Conservation (phyloP, 1,284 basidiomycete genomes). For the Gymnopus androsaceus region DNA sequence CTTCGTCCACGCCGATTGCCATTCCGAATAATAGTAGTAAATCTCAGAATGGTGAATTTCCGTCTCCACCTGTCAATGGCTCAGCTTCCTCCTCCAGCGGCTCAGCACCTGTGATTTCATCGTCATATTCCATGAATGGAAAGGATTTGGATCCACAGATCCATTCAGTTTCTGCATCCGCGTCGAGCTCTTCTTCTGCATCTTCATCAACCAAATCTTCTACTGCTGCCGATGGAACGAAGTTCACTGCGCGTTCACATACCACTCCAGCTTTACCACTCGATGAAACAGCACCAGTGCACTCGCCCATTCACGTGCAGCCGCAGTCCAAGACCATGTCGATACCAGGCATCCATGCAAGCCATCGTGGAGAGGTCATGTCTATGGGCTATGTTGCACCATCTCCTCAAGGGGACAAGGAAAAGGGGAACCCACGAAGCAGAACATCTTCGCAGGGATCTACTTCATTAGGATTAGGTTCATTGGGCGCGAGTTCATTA, state of each 20-base stretch:
- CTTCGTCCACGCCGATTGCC: slow-evolving; percentile 18
- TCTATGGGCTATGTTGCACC: slow-evolving; percentile 73
- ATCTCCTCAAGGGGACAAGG: background rate
- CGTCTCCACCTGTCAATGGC: background rate
- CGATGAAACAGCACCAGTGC: background rate
- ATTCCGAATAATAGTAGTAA: background rate
- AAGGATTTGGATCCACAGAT: background rate
- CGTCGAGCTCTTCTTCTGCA: background rate
- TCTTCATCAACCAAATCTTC: slow-evolving; percentile 2
- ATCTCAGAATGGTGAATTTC: background rate
- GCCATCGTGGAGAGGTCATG: slow-evolving; percentile 77
- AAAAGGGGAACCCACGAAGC: slow-evolving; percentile 21
- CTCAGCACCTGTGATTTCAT: background rate
- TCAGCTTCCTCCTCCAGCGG: background rate
- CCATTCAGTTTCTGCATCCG: background rate
- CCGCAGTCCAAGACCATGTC: slow-evolving; percentile 76
- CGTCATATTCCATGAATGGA: background rate
- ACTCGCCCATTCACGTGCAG: slow-evolving; percentile 62
- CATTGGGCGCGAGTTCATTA: slow-evolving; percentile 15
- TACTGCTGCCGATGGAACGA: background rate
- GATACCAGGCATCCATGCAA: slow-evolving; percentile 79
- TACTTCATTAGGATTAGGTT: slow-evolving; percentile 19
- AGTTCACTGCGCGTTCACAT: background rate
- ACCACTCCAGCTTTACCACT: background rate
- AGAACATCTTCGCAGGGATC: slow-evolving; percentile 44